These are phyloP conservation scores for Psilocybe tampanensis DNA, from an alignment of 768 basidiomycete genomes.

Conservation along the genomic window DNA sequence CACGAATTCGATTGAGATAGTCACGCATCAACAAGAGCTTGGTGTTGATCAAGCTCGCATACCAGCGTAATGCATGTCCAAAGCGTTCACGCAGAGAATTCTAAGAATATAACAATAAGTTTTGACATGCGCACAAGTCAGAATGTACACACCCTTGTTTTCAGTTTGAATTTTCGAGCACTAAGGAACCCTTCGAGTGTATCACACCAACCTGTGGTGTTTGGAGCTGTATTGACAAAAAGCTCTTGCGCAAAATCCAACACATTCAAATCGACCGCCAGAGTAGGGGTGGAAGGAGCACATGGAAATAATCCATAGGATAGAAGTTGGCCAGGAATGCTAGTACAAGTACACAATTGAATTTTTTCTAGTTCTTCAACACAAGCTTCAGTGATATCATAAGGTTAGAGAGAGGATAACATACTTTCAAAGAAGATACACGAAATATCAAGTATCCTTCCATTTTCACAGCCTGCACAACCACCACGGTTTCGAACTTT, in stretches of 20 bases:
- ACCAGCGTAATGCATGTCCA: constrained; percentile 28
- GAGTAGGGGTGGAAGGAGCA: constrained; percentile 27
- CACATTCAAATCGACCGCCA: constrained; percentile 33
- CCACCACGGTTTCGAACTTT: too few species aligned
- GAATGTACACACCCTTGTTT: constrained; percentile 11
- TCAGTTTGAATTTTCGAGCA: constrained; percentile 22
- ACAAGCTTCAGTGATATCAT: too few species aligned
- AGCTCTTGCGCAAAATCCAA: constrained; percentile 28
- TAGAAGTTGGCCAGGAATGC: constrained; percentile 1
- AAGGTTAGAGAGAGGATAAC: too few species aligned
- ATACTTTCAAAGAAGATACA: constrained; percentile 17
- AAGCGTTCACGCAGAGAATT: constrained; percentile 23
- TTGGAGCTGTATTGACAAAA: constrained; percentile 25
- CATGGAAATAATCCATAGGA: constrained; percentile 8
- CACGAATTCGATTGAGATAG: background rate
- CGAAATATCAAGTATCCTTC: background rate
- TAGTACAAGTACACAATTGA: constrained; percentile 9
- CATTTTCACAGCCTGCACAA: background rate
- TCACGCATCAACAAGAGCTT: constrained; percentile 6
- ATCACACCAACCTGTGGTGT: constrained; percentile 19
- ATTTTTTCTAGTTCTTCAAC: constrained; percentile 10
- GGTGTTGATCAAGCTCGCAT: constrained; percentile 10
- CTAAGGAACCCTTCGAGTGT: constrained; percentile 26
- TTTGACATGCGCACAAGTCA: too few species aligned
- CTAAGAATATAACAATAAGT: too few species aligned